Evolutionary conservation across 129 eudicot genomes (phyloP).

Genomic region (Centaurea solstitialis): DNA sequence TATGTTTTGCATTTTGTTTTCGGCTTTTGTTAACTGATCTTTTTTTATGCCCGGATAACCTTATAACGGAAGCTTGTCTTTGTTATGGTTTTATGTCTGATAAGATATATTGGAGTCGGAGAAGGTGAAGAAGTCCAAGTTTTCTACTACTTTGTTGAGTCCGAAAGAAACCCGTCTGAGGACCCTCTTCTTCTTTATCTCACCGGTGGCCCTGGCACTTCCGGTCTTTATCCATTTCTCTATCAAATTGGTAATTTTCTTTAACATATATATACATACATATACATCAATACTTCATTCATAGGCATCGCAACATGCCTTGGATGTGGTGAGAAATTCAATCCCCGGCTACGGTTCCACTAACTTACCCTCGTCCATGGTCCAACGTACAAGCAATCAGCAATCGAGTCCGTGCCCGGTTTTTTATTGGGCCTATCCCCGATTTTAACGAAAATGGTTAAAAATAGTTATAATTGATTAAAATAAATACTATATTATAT

Average conservation of each 20-base stretch:
- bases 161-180: conserved; percentile 30
- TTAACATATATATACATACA: background rate
- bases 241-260: conserved; percentile 32
- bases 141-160: conserved; percentile 48
- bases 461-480: too few relatives aligned
- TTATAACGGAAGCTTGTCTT: too few relatives aligned
- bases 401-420: background rate
- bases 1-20: too few relatives aligned
- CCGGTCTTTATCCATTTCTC: conserved; percentile 34
- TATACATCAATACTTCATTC: background rate
- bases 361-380: too few relatives aligned
- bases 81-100: background rate
- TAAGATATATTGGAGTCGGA: conserved; percentile 38
- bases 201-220: conserved; percentile 53
- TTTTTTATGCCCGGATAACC: too few relatives aligned
- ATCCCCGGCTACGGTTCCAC: background rate
- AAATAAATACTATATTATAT: too few relatives aligned
- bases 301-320: background rate
- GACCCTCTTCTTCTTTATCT: conserved; percentile 53
- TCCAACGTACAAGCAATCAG: background rate
- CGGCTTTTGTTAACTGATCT: too few relatives aligned
- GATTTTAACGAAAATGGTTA: background rate
- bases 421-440: background rate
- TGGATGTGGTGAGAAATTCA: background rate
- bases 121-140: conserved; percentile 25